A percentile compares a stretch with the other conserved stretches of the same genome.
These are phyloP conservation scores for Pleurotus citrinopileatus DNA, from an alignment of 768 basidiomycete species.

Conservation along the genomic window DNA sequence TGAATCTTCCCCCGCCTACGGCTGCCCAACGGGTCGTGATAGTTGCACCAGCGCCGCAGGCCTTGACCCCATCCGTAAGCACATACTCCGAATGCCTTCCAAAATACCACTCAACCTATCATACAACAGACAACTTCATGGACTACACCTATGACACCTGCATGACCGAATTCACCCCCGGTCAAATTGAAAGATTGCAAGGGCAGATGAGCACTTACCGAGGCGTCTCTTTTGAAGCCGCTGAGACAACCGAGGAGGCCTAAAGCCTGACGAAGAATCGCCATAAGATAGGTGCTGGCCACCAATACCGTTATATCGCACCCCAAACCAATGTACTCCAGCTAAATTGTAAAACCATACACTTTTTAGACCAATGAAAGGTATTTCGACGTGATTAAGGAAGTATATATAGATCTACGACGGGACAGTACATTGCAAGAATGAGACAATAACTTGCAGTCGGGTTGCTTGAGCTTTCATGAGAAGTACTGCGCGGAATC, in stretches of 20 bases:
- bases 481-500: too few species aligned
- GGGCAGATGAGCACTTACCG: constrained; percentile 44
- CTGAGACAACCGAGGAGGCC: neutral
- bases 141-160: constrained; percentile 50
- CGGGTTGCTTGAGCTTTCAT: too few species aligned
- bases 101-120: neutral
- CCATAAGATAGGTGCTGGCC: neutral
- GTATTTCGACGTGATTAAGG: too few species aligned
- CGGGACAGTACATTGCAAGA: too few species aligned
- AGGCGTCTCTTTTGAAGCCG: constrained; percentile 21
- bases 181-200: constrained; percentile 38
- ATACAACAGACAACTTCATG: constrained; percentile 46
- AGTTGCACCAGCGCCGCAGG: constrained; percentile 35
- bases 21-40: constrained; percentile 36
- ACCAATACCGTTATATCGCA: too few species aligned
- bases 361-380: neutral
- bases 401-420: too few species aligned
- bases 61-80: constrained; percentile 42
- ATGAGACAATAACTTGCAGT: too few species aligned
- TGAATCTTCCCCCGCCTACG: constrained; percentile 39
- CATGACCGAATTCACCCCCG: constrained; percentile 46
- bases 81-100: neutral
- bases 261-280: neutral
- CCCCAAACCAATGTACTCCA: neutral
- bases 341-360: neutral